Evolutionary conservation across 1,284 basidiomycete genomes (phyloP).

Genomic region (Neotropicomus parvogracilis): DNA sequence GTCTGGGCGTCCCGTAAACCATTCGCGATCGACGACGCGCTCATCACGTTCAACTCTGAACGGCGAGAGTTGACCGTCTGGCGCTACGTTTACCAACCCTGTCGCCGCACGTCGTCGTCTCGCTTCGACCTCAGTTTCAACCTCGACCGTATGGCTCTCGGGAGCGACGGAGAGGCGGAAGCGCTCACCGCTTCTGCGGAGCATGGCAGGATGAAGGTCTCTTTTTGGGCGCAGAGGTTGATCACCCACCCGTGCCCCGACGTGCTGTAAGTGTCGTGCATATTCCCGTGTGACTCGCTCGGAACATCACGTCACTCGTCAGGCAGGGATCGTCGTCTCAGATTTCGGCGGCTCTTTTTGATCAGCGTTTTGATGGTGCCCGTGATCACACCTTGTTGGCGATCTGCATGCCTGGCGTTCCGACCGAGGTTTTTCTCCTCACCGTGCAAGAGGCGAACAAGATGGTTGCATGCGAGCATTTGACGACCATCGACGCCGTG

Average conservation of each 20-base stretch:
- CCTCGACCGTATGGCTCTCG: conserved; percentile 61
- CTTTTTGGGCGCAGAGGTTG: conserved; percentile 66
- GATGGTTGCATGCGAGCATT: conserved; percentile 39
- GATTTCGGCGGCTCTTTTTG: conserved; percentile 59
- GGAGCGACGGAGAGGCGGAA: conserved; percentile 42
- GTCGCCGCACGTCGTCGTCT: conserved; percentile 43
- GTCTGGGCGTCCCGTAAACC: conserved; percentile 55
- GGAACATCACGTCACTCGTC: conserved; percentile 1
- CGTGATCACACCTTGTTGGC: conserved; percentile 51
- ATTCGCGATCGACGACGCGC: conserved; percentile 44
- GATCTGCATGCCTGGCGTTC: conserved; percentile 51
- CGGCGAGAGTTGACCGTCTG: conserved; percentile 57
- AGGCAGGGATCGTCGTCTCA: conserved; percentile 23
- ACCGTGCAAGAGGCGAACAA: conserved; percentile 36
- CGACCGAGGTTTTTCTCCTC: conserved; percentile 51
- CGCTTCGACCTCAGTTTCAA: conserved; percentile 59
- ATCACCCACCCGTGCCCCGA: conserved; percentile 46
- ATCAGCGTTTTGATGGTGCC: conserved; percentile 60
- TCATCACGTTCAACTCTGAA: conserved; percentile 56
- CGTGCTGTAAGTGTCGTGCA: conserved; percentile 47
- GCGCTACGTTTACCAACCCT: conserved; percentile 59
- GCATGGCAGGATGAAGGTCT: conserved; percentile 61
- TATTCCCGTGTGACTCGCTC: conserved; percentile 5
- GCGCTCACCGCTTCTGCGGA: conserved; percentile 41
- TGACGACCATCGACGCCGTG: conserved; percentile 44